These are phyloP conservation scores for Candida sanyaensis DNA, from an alignment of 1,139 yeast genomes.

Conservation along the genomic window DNA sequence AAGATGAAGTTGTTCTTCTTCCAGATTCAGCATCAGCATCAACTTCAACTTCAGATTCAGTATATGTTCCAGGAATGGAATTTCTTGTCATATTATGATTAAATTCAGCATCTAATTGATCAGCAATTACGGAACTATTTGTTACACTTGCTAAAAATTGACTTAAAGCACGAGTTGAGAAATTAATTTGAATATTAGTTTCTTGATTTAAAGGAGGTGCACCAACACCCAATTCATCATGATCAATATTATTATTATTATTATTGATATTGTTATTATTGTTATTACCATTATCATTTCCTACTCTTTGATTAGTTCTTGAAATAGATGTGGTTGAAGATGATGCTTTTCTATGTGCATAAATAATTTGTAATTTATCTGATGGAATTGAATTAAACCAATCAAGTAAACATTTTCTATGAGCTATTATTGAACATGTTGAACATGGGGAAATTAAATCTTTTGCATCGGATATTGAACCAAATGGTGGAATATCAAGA, in stretches of 20 bases:
- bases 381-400: constrained; percentile 45
- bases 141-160: constrained; percentile 19
- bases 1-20: neutral
- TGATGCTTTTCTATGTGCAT: constrained; percentile 13
- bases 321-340: neutral
- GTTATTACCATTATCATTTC: neutral
- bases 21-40: too few species aligned
- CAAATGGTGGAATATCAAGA: constrained; percentile 46
- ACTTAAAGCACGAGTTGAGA: constrained; percentile 20
- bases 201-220: constrained; percentile 11
- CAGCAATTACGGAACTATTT: neutral
- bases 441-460: constrained; percentile 44
- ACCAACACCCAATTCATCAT: constrained; percentile 19
- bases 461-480: constrained; percentile 36
- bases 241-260: constrained; percentile 1
- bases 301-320: constrained; percentile 1
- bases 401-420: constrained; percentile 43
- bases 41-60: neutral
- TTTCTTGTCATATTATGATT: neutral
- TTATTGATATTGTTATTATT: too few species aligned
- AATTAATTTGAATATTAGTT: constrained; percentile 19
- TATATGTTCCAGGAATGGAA: neutral
- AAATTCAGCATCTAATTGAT: constrained; percentile 1
- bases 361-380: constrained; percentile 29
- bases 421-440: constrained; percentile 40